Base-by-base conservation (phyloP, 2,329 filamentous ascomycete species). In the Pyricularia pennisetigena region DNA sequence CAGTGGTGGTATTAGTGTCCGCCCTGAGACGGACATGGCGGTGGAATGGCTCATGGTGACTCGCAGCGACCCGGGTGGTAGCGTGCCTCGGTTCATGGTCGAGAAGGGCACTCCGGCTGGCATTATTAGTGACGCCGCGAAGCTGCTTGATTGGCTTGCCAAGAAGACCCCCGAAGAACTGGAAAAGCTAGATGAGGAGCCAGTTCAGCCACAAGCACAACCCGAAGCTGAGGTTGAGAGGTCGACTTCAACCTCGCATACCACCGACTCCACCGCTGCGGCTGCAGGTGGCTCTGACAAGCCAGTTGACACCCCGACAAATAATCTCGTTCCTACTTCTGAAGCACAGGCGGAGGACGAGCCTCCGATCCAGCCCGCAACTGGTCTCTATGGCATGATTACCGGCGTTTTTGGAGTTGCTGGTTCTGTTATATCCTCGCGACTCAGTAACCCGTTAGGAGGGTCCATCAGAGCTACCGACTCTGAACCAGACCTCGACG, bases 41-140 rank as follows among this genome's bases (percentile, higher is more conserved):
- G 76, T 97, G 1, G 93, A 97, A 77, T 97, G 93, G 93, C 86
- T 95, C 70, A 97, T 97, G 93, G 87, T 97, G 23, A 97, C 93
- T 1, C 85, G 93, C 65, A 94, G 91, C 76, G 93, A 97, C 73
- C 93, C 93, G 3, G 93, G 93, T 12, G 93, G 93, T 67, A 94
- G 88, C 69, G 93, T 97, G 23, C 93, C 93, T 0, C 86, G 91
- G 16, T 97, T 95, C 79, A 89, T 97, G 84, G 92, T 97, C n/a
- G 93, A 97, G 74, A 88, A 92, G 75, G 92, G 91, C 32, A 97
- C 93, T 0, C 93, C 93, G 0, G 87, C 85, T 12, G 91, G 91
- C 49, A 95, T 97, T 72, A 85, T 92, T 29, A 83, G 83, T 61
- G 93, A 97, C 76, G 90, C 93, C 0, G 85, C 85, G 67, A 95